Percentiles rank a stretch among this genome's conserved stretches.
Evolutionary conservation across 2,329 filamentous ascomycete genomes (phyloP).

Genomic region (Aureobasidium leucospermi): DNA sequence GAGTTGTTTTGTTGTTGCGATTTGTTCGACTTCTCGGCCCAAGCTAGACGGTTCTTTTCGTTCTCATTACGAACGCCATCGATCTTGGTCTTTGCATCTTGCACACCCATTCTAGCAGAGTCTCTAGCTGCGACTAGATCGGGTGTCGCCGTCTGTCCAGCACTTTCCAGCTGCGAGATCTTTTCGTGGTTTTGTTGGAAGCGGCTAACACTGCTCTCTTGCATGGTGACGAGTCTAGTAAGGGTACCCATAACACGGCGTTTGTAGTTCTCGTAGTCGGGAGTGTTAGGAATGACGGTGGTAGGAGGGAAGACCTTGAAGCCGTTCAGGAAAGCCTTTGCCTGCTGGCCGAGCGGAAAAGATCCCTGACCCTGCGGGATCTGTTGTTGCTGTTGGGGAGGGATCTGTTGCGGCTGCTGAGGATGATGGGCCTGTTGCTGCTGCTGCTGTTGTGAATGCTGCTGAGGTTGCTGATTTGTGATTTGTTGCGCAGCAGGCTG

Average conservation of each 20-base stretch:
- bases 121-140: constrained; percentile 13
- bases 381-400: constrained; percentile 20
- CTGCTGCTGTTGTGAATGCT: constrained; percentile 18
- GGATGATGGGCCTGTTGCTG: constrained; percentile 16
- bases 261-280: constrained; percentile 16
- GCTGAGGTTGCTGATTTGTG: constrained; percentile 19
- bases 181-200: constrained; percentile 8
- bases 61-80: constrained; percentile 14
- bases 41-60: constrained; percentile 13
- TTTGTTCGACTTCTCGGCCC: constrained; percentile 9
- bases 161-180: constrained; percentile 5
- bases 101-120: constrained; percentile 6
- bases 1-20: constrained; percentile 12
- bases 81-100: constrained; percentile 15
- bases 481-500: constrained; percentile 13
- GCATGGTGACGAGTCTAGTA: constrained; percentile 7
- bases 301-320: constrained; percentile 15
- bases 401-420: constrained; percentile 15
- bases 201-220: constrained; percentile 9
- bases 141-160: constrained; percentile 8
- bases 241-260: constrained; percentile 8
- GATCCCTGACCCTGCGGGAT: constrained; percentile 23
- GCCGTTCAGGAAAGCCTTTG: constrained; percentile 15
- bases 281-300: constrained; percentile 12
- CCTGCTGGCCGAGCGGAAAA: constrained; percentile 25